Base-by-base conservation (phyloP, 352 stramenopile genomes). In the Phytophthora vignae region DNA sequence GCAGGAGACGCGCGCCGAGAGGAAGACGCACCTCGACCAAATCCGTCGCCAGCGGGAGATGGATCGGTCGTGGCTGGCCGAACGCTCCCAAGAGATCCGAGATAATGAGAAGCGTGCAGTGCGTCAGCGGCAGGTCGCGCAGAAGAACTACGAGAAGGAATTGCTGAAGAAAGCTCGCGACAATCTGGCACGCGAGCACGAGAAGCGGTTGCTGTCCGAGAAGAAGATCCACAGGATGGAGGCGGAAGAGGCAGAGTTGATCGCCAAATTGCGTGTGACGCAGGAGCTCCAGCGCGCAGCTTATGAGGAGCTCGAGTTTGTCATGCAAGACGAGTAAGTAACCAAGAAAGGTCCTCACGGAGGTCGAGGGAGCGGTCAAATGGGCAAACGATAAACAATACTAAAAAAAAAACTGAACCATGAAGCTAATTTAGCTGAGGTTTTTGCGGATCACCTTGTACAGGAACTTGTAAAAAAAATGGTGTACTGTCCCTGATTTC, bases 171-270 rank as follows among this genome's bases (percentile, higher is more conserved):
- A 83, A 40, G 64, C 81, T 11, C 73, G 83, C 0, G 79, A 87
- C 11, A 82, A 86, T 10, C 68, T 92, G 27, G 84, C 79, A 2
- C 54, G 52, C 15, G 84, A 92, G 59, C 76, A 89, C 63, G 80
- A 90, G 69, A 85, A 84, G 36, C 59, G 82, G 57, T 53, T 83
- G 49, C 53, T 87, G 42, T 87, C 85, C 11, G 82, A 94, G 55
- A 81, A 79, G 29, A 78, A 88, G 15, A 88, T 94, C 61, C 65
- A 85, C 42, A 71, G 88, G 29, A 91, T 94, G 85, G 85, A 91
- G 36, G 64, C 61, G 2, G 83, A 94, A 25, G 85, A 94, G 22
- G 64, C 73, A 14, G 71, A 83, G 40, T 61, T 94, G 55, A 90
- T 94, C 44, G 85, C 88, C 29, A 83, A 80, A 21, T 67, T 94